These are phyloP conservation scores for Cercospora sp. DNA, from an alignment of 2,329 filamentous ascomycete species.

Conservation along the genomic window DNA sequence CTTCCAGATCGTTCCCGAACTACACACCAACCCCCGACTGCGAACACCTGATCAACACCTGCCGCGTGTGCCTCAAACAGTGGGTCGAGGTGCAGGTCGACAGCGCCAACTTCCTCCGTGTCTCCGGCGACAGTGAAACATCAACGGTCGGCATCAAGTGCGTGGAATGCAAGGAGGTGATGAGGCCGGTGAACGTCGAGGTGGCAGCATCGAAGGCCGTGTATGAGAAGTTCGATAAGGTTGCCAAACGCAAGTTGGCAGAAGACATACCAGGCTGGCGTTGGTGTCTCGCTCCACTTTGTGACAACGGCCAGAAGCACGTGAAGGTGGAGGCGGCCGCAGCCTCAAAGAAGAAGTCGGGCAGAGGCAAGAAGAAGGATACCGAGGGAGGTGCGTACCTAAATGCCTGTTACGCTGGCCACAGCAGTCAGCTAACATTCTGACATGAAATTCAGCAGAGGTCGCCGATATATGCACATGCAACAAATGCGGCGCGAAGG, in stretches of 20 bases:
- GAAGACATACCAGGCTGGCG: slow-evolving; percentile 45
- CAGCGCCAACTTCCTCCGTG: slow-evolving; percentile 16
- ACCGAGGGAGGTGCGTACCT: background rate
- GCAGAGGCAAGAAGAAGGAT: slow-evolving; percentile 10
- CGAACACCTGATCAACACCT: slow-evolving; percentile 41
- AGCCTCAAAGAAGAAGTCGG: slow-evolving; percentile 5
- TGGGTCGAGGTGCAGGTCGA: slow-evolving; percentile 41
- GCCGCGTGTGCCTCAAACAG: slow-evolving; percentile 38
- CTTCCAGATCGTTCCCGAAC: slow-evolving; percentile 35
- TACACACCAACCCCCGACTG: slow-evolving; percentile 40
- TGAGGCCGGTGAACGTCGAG: slow-evolving; percentile 50
- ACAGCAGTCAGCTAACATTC: background rate
- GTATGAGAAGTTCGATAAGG: slow-evolving; percentile 40
- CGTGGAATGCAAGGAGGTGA: slow-evolving; percentile 50
- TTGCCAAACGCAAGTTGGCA: slow-evolving; percentile 30
- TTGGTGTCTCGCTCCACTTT: slow-evolving; percentile 55
- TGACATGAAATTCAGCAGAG: background rate
- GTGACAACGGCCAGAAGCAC: slow-evolving; percentile 54
- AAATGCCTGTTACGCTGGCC: background rate
- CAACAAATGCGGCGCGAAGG: slow-evolving; percentile 32
- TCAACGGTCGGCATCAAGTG: slow-evolving; percentile 50
- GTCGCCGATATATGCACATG: slow-evolving; percentile 35
- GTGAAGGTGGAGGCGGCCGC: slow-evolving; percentile 8
- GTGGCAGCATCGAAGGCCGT: slow-evolving; percentile 47
- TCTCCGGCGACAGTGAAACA: slow-evolving; percentile 31